These are phyloP conservation scores for Phytophthora kernoviae DNA, from an alignment of 352 stramenopile species.

Conservation along the genomic window DNA sequence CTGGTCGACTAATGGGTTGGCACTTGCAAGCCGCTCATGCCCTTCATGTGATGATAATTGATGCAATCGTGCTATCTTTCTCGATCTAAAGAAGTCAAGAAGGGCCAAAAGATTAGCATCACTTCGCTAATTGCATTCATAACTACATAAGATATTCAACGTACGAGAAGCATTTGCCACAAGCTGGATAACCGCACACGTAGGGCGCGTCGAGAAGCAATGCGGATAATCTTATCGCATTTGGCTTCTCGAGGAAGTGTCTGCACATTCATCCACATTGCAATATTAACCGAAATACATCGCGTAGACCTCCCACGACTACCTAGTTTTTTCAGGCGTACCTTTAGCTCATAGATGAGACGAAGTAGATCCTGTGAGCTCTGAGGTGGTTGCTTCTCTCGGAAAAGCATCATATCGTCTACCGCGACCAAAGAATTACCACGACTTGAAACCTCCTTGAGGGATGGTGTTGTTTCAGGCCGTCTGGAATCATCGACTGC, in stretches of 20 bases:
- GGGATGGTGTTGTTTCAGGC: constrained; percentile 20
- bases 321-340: background rate
- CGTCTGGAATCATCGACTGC: constrained; percentile 4
- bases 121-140: background rate
- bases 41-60: constrained; percentile 48
- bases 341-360: constrained; percentile 75
- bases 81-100: constrained; percentile 31
- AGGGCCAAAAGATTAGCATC: background rate
- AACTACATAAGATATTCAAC: constrained; percentile 1
- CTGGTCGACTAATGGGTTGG: constrained; percentile 51
- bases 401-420: constrained; percentile 39
- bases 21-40: constrained; percentile 40
- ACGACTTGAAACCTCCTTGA: background rate
- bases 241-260: constrained; percentile 48
- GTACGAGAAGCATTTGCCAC: constrained; percentile 65
- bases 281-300: background rate
- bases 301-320: background rate
- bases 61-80: constrained; percentile 54
- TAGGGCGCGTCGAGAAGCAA: constrained; percentile 51
- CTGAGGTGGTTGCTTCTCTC: constrained; percentile 10
- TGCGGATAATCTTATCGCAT: constrained; percentile 54
- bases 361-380: constrained; percentile 53
- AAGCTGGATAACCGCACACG: constrained; percentile 58
- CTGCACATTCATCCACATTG: constrained; percentile 14
- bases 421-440: background rate